Evolutionary conservation across 192 early-diverging fungal genomes (phyloP), one percentile per base, ranked within the genome.

Genomic region (Coemansia sp.): DNA sequence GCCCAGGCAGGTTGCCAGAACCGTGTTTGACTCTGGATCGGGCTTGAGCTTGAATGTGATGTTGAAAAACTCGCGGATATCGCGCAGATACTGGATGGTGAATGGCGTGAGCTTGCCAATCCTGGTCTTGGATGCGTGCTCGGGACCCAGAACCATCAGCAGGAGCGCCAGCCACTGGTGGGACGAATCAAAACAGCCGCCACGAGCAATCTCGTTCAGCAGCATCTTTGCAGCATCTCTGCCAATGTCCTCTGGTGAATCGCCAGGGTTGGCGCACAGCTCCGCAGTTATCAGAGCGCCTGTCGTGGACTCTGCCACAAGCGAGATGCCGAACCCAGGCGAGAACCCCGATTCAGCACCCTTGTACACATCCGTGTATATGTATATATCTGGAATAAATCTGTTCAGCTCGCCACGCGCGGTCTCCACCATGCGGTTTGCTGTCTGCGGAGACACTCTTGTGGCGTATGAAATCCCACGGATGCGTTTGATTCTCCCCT

Each of bases 291-390:
- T 79, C 49, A 97, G 83, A 2, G 77, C 91, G 2, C 91, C 91
- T 0, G 92, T 95, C 0, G 91, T 96, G 5, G 93, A 88, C 77
- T 98, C 95, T 7, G 95, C 96, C 5, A 99, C 95, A 48, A 99
- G 75, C 25, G 91, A 91, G 22, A 96, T 79, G 1, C 90, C 95
- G 72, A 96, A 99, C 8, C 96, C 97, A 16, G 97, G 95, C 49
- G 91, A 94, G 61, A 90, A 76, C 41, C 97, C 96, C 16, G 91
- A 90, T 66, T 99, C 95, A 8, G 89, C 91, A n/a, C 97, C 96
- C 72, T 95, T 95, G 77, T 92, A 98, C 53, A 96, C 93, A 81
- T 98, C 97, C 25, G 97, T 95, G 79, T 95, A 97, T 60, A 99
- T 90, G 72, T 97, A 97, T 41, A 99, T 92, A 74, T 99, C 96